Base-by-base conservation (phyloP, 1,139 yeast species). In the Pichia sp. region DNA sequence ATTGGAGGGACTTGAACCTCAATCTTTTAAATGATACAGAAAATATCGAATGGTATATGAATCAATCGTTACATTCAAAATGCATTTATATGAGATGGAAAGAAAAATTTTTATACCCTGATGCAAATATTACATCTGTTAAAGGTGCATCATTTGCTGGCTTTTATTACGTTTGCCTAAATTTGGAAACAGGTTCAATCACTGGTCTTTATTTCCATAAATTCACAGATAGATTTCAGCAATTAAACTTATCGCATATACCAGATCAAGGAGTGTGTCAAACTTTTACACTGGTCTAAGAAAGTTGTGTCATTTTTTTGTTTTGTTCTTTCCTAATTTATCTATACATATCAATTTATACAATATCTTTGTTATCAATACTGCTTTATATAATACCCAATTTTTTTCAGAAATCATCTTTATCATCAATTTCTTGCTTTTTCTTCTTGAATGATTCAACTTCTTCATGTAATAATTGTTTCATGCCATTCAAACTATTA, bases 71-170 rank as follows among this genome's bases (percentile, higher is more conserved):
- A 17, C 53, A 62, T 39, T 68, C 71, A 49, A 68, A 74, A 43
- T 76, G 69, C 54, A 64, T 89, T 6, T 89, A 79, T 59, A 89
- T 89, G 96, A 71, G 96, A 51, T 89, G 96, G 96, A 89, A 89
- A 61, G 97, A 89, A 59, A 77, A 79, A 54, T 86, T 85, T 55
- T 64, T 88, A 47, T 78, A 84, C 11, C 95, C 95, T 0, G 95
- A 88, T 61, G 78, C 88, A 18, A 64, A 76, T 40, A 67, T 80
- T n/a, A 76, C 72, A 49, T 73, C 68, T 45, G 74, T 82, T 25
- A 71, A 72, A 34, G 94, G 93, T 17, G 96, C 96, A 0, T 82
- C 94, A 6, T 89, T 82, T 59, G 96, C 88, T 37, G 97, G 97
- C 0, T 88, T 86, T 58, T 89, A 89, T 62, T 89, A 88, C 59